Conservation (phyloP, 2,329 filamentous ascomycete species). For the Fonsecaea monophora region DNA sequence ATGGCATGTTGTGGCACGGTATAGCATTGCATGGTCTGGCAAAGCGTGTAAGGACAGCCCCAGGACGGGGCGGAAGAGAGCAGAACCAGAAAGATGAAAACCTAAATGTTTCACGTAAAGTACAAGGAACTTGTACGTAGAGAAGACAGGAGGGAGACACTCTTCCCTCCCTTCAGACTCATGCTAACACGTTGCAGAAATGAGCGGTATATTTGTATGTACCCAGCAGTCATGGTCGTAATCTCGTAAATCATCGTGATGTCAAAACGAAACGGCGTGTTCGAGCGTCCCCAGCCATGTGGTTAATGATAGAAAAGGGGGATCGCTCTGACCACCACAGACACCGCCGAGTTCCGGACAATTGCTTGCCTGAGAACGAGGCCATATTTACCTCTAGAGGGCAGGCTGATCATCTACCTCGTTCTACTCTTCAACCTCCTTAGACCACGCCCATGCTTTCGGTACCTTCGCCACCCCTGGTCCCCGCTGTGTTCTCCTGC, state of each 20-base stretch:
- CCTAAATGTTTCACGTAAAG: too few species aligned
- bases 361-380: not conserved
- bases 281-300: not conserved
- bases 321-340: not conserved
- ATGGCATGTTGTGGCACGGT: not conserved
- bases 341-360: not conserved
- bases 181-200: not conserved
- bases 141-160: too few species aligned
- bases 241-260: not conserved
- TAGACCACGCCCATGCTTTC: slow-evolving; percentile 37
- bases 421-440: not conserved
- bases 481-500: slow-evolving; percentile 28
- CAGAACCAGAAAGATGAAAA: not conserved
- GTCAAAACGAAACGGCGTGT: not conserved
- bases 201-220: not conserved
- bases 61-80: not conserved
- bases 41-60: not conserved
- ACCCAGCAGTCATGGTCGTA: not conserved
- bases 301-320: not conserved
- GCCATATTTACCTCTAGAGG: not conserved
- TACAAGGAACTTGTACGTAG: too few species aligned
- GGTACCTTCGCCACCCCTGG: slow-evolving; percentile 34
- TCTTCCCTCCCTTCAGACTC: too few species aligned
- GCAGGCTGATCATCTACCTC: not conserved
- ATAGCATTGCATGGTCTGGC: not conserved